These are phyloP conservation scores for Fusarium sp. DNA, from an alignment of 2,329 filamentous ascomycete species.

Conservation along the genomic window DNA sequence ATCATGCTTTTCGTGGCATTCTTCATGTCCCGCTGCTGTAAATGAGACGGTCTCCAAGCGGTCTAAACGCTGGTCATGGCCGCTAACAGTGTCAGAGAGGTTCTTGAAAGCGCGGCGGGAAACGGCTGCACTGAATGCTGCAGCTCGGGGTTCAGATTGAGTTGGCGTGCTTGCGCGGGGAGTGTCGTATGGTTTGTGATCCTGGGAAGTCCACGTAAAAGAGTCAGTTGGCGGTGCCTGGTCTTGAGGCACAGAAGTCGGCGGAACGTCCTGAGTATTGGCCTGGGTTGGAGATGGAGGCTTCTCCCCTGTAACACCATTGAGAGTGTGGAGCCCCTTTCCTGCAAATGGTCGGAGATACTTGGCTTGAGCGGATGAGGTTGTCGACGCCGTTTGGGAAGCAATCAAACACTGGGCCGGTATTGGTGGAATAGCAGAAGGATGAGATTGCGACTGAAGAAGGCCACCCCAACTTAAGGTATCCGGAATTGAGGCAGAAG, in stretches of 20 bases:
- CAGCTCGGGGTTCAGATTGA: conserved; percentile 47
- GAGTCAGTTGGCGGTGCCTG: conserved; percentile 39
- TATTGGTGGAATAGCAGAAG: conserved; percentile 57
- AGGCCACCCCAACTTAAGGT: conserved; percentile 65
- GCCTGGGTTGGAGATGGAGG: conserved; percentile 51
- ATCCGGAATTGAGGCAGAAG: conserved; percentile 62
- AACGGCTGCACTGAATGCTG: conserved; percentile 39
- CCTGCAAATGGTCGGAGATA: conserved; percentile 69
- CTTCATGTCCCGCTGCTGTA: conserved; percentile 73
- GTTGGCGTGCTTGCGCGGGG: conserved; percentile 42
- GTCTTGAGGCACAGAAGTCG: conserved; percentile 29
- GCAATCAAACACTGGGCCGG: conserved; percentile 64
- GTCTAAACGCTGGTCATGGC: conserved; percentile 75
- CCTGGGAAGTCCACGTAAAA: conserved; percentile 43
- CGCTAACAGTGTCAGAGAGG: conserved; percentile 65
- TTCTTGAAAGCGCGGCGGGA: conserved; percentile 58
- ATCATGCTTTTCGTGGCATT: conserved; percentile 76
- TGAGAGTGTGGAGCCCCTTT: conserved; percentile 67
- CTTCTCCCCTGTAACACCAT: conserved; percentile 50
- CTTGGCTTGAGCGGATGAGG: conserved; percentile 62
- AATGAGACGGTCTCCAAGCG: conserved; percentile 78
- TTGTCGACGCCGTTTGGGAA: conserved; percentile 66
- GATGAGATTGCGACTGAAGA: conserved; percentile 55
- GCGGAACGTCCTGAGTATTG: conserved; percentile 38
- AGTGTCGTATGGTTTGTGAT: conserved; percentile 34